Conservation (phyloP, 257 asterid genomes). For the Misopates orontium region DNA sequence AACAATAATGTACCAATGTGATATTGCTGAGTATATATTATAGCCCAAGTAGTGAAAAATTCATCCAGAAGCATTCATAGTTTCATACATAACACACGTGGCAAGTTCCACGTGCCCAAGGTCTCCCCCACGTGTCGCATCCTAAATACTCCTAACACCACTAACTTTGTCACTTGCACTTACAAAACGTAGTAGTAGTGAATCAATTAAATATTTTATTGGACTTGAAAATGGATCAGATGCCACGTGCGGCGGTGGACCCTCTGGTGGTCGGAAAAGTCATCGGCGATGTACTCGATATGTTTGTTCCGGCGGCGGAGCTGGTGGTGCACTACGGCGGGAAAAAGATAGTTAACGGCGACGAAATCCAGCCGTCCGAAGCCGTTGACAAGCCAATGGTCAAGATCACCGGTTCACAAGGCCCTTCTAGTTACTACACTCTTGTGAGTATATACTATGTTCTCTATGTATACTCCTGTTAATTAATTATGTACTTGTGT, state of each 20-base stretch:
- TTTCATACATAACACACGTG: not conserved
- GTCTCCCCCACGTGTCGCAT: not conserved
- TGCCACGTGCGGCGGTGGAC: slow-evolving; percentile 42
- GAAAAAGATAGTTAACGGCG: slow-evolving; percentile 30
- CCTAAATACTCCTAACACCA: not conserved
- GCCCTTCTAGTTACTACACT: slow-evolving; percentile 40
- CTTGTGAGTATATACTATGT: slow-evolving; percentile 31
- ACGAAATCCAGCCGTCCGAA: slow-evolving; percentile 36
- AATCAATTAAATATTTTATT: too few relatives aligned
- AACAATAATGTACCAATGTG: too few relatives aligned
- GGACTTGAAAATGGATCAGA: slow-evolving; percentile 18
- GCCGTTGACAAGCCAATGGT: slow-evolving; percentile 42
- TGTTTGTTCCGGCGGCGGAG: slow-evolving; percentile 51
- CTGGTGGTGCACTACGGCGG: slow-evolving; percentile 37
- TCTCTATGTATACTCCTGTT: too few relatives aligned
- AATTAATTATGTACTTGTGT: too few relatives aligned
- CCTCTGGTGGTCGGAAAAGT: slow-evolving; percentile 52
- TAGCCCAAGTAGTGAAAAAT: too few relatives aligned
- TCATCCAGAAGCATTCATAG: too few relatives aligned
- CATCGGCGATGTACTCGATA: slow-evolving; percentile 56
- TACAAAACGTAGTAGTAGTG: too few relatives aligned
- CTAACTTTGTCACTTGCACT: not conserved
- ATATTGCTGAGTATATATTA: too few relatives aligned
- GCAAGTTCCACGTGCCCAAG: not conserved
- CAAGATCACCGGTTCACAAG: slow-evolving; percentile 31